These are phyloP conservation scores for Macrolepiota fuliginosa DNA, from an alignment of 768 basidiomycete species.

Conservation along the genomic window DNA sequence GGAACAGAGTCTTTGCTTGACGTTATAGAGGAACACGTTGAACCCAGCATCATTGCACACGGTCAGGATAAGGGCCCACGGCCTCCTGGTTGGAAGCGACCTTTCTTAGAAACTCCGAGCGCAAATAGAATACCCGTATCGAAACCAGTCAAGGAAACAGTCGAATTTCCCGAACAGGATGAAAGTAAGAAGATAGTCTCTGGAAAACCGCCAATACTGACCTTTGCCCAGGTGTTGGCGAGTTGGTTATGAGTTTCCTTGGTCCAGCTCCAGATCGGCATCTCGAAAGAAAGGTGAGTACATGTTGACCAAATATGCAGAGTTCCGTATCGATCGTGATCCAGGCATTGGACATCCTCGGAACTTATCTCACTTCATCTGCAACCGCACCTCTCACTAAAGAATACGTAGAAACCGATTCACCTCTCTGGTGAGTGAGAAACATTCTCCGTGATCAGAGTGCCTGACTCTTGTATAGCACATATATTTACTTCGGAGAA, in stretches of 20 bases:
- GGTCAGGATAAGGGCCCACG: conserved; percentile 65
- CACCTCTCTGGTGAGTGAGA: conserved; percentile 73
- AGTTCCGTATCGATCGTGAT: neutral
- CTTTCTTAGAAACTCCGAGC: conserved; percentile 87
- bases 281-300: conserved; percentile 63
- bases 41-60: conserved; percentile 78
- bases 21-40: conserved; percentile 79
- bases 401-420: conserved; percentile 88
- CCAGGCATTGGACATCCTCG: conserved; percentile 81
- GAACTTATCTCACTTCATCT: conserved; percentile 87
- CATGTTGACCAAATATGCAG: neutral
- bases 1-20: conserved; percentile 74
- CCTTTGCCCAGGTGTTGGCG: conserved; percentile 58
- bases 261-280: conserved; percentile 76
- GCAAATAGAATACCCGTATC: conserved; percentile 53
- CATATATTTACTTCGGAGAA: conserved; percentile 83
- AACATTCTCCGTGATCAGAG: neutral
- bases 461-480: conserved; percentile 38
- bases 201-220: conserved; percentile 1
- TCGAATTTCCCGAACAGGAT: conserved; percentile 96
- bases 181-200: conserved; percentile 53
- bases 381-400: conserved; percentile 81
- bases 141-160: conserved; percentile 53
- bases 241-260: conserved; percentile 72
- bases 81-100: conserved; percentile 87